Evolutionary conservation across 106 monocot genomes (phyloP), one percentile per base, ranked within the genome.

Genomic region (Ottelia alismoides): DNA sequence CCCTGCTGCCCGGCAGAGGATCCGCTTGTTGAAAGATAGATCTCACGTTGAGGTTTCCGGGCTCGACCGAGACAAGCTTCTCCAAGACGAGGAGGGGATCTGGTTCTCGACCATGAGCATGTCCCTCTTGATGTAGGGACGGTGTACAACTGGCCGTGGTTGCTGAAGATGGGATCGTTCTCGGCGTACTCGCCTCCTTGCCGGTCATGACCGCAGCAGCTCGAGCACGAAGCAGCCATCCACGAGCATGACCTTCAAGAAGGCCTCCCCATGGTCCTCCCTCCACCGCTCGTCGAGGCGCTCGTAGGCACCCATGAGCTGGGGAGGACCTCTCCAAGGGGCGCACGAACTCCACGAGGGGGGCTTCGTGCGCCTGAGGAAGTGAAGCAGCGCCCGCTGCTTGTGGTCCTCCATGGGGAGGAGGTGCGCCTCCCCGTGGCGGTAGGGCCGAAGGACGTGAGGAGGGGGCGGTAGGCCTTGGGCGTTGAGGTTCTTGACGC

Each of bases 101-200:
- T 96, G 94, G 69, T 96, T 96, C 76, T 96, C 94, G 6, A 96
- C 22, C 74, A 85, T 73, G 25, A 96, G 63, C 94, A 85, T 88
- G 53, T 96, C 94, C n/a, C 88, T 68, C 68, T 70, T 76, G 23
- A 85, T 85, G 59, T 78, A 85, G 6, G 81, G 29, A 76, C 62
- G 0, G 47, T 72, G 55, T 85, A 66, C 30, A 85, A 53, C 65
- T 79, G 66, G 1, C 94, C 88, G 28, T 96, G 94, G n/a, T 46
- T 25, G 64, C 94, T 96, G 46, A 96, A 96, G 9, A 96, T 70
- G 27, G 94, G 94, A 45, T 96, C 94, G 31, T 82, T 85, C 28
- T 0, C 10, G 5, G 71, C 81, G 20, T 96, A 89, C 45, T 88
- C 81, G 3, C 20, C 29, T 7, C 2, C n/a, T 2, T 27, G 0